Evolutionary conservation across 2,329 filamentous ascomycete species (phyloP), one percentile per base, ranked within the genome.

Genomic region (Fragosphaeria purpurea): DNA sequence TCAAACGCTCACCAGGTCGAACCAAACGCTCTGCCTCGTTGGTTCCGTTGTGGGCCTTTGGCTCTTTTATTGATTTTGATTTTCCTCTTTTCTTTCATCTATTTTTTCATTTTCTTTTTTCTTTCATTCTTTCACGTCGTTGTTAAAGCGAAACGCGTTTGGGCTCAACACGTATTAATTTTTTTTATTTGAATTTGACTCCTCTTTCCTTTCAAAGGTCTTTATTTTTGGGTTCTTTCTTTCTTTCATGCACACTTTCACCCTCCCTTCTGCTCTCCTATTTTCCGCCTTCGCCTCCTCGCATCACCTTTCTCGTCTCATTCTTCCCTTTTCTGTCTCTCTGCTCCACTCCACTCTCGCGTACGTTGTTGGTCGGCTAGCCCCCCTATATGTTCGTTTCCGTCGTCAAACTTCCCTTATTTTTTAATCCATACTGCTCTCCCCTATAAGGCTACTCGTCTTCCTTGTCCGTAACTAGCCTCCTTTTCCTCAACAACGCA

Each of bases 31-130:
- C 3, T 12, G 13, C 32, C 44, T 43, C 7, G 50, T 35, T 33
- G 49, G 53, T 55, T 48, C 53, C 52, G 47, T 41, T 48, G 45
- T 50, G 48, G 38, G 41, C 38, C 41, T 47, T 39, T 44, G 22
- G 9, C 38, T 31, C 6, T 10, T 7, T 30, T 12, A 10, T 11
- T n/a, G 31, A 11, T 12, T 42, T 13, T 37, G 47, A 41, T 30
- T n/a, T 41, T 51, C 32, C 30, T 45, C 46, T 33, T 44, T 11
- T 31, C 50, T 52, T 46, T 45, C 30, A 37, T 11, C 7, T 37
- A 11, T 7, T 32, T 30, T 46, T 30, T 34, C 34, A 32, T 46
- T n/a, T 43, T 44, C 22, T 44, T 12, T 45, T 44, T 37, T 35
- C 33, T 46, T 31, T 51, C 39, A 32, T 41, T 41, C 13, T 37